phyloP scores from a whole-genome alignment of 2,329 filamentous ascomycete genomes.

The Colletotrichum sp. region DNA sequence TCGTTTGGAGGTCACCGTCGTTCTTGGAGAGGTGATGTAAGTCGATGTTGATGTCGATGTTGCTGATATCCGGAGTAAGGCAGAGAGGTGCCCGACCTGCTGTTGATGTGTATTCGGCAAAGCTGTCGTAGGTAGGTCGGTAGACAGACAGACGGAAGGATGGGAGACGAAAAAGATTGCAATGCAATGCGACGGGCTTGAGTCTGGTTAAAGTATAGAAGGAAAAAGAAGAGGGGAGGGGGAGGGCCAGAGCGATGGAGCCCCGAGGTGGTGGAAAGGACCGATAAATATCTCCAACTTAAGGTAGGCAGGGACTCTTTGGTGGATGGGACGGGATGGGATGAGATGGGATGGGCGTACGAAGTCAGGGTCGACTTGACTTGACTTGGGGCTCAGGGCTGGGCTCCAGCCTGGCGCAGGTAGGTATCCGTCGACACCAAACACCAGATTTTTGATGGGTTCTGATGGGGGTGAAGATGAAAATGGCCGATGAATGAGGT shows the following conservation, averaged over 20 bases:
- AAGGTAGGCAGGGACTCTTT: neutral
- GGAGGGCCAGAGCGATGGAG: constrained; percentile 16
- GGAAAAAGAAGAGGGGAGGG: constrained; percentile 10
- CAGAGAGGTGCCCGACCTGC: neutral
- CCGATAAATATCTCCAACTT: constrained; percentile 16
- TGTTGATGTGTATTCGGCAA: neutral
- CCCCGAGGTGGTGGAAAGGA: constrained; percentile 17
- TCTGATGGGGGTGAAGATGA: neutral
- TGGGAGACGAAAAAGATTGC: neutral
- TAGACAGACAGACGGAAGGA: neutral
- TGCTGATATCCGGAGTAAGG: neutral
- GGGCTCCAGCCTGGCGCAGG: neutral
- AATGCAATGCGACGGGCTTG: neutral
- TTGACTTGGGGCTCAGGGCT: neutral
- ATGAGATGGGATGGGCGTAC: neutral
- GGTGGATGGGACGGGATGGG: neutral
- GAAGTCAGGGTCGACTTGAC: neutral
- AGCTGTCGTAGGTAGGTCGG: neutral
- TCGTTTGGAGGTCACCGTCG: neutral
- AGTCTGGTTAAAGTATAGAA: constrained; percentile 11
- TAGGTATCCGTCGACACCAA: neutral
- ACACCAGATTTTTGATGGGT: neutral
- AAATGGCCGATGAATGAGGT: neutral
- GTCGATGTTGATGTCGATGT: neutral
- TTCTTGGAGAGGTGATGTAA: neutral